These are phyloP conservation scores for Gracilaria domingensis DNA, from an alignment of 23 red algal species.

Conservation along the genomic window DNA sequence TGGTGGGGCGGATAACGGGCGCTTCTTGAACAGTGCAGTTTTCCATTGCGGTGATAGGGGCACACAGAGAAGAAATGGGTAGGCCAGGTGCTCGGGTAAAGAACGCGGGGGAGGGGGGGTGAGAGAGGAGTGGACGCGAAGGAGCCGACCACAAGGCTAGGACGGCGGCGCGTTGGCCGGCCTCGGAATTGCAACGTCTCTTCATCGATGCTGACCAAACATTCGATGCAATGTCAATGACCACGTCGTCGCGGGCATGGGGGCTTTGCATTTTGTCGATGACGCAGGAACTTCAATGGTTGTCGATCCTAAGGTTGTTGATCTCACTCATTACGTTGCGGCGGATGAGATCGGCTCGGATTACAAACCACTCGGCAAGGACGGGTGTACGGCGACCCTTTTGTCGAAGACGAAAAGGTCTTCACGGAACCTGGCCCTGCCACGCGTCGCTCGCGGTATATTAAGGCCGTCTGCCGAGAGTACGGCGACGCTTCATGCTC, in stretches of 20 bases:
- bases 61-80: neutral
- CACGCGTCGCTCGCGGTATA: conserved; percentile 42
- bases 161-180: no score
- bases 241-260: conserved; percentile 54
- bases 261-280: conserved; percentile 15
- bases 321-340: conserved; percentile 31
- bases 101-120: no score
- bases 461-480: conserved; percentile 58
- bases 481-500: neutral
- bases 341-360: conserved; percentile 55
- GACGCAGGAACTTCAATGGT: neutral
- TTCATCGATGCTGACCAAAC: no score
- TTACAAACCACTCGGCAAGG: conserved; percentile 20
- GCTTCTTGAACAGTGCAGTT: conserved; percentile 11
- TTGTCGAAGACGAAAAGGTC: conserved; percentile 35
- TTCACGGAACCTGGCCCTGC: conserved; percentile 30
- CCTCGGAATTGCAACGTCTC: no score
- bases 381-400: conserved; percentile 43
- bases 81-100: no score
- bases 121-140: no score
- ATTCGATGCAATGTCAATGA: conserved; percentile 54
- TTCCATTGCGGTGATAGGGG: neutral
- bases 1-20: conserved; percentile 17
- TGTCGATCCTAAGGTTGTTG: neutral
- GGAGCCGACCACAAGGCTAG: no score